Evolutionary conservation across 805 yeast species (phyloP).

Genomic region (Hanseniaspora hatyaiensis): DNA sequence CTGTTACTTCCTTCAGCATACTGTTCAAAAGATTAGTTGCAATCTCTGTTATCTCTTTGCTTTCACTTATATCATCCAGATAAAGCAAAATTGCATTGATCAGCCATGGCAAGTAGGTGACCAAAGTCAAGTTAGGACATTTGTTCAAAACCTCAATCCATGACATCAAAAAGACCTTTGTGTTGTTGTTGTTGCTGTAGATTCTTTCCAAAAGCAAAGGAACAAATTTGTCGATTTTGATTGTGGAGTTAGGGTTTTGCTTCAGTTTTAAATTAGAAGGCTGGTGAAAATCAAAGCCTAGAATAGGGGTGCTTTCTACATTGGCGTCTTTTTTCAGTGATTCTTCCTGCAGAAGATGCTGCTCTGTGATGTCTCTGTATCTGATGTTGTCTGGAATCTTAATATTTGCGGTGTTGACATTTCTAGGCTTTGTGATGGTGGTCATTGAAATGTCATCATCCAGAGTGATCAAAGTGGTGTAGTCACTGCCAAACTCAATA

Average conservation of each 20-base stretch:
- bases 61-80: conserved; percentile 24
- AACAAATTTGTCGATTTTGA: conserved; percentile 49
- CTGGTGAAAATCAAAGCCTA: conserved; percentile 11
- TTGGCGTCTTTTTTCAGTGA: neutral
- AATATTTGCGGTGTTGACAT: conserved; percentile 43
- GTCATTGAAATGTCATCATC: conserved; percentile 38
- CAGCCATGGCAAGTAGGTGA: conserved; percentile 79
- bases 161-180: conserved; percentile 80
- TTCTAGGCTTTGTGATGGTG: conserved; percentile 37
- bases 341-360: too few species aligned
- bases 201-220: conserved; percentile 86
- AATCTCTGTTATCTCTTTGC: conserved; percentile 75
- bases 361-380: conserved; percentile 12
- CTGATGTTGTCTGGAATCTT: conserved; percentile 7
- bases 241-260: neutral
- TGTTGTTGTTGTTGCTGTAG: conserved; percentile 83
- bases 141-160: conserved; percentile 91
- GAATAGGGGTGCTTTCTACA: conserved; percentile 37
- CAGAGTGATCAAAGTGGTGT: conserved; percentile 30
- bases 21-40: conserved; percentile 67
- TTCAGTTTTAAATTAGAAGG: conserved; percentile 4
- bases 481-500: conserved; percentile 83
- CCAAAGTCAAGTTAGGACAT: conserved; percentile 79
- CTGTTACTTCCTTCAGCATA: conserved; percentile 66
- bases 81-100: conserved; percentile 42